Conservation (phyloP, 257 asterid genomes). For the Primulina eburnea region DNA sequence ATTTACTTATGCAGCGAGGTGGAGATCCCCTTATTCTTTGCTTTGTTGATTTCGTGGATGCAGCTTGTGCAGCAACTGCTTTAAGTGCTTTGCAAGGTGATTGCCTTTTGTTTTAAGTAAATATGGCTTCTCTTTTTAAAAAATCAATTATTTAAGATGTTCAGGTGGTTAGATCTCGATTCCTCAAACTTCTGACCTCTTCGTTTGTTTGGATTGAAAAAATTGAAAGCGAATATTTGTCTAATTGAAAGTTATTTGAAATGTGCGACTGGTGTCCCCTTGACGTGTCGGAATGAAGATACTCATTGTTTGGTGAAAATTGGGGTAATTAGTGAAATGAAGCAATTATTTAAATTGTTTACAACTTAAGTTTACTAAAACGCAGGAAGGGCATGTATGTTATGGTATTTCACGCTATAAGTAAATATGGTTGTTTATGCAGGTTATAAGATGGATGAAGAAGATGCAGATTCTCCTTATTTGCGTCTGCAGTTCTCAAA, state of each 20-base stretch:
- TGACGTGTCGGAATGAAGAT: neutral
- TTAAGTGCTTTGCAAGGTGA: slow-evolving; percentile 57
- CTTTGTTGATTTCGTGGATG: slow-evolving; percentile 49
- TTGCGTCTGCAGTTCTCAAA: slow-evolving; percentile 53
- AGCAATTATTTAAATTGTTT: neutral
- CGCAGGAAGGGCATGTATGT: neutral
- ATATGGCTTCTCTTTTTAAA: neutral
- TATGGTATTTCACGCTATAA: neutral
- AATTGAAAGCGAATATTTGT: neutral
- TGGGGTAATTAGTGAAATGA: neutral
- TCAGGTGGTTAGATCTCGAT: neutral
- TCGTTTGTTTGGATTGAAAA: neutral
- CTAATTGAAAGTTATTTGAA: neutral
- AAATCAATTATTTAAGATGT: neutral
- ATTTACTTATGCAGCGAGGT: slow-evolving; percentile 41
- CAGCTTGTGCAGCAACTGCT: slow-evolving; percentile 68
- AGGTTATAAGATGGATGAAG: slow-evolving; percentile 60
- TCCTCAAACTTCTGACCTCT: neutral
- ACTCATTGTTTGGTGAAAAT: neutral
- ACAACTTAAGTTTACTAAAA: neutral
- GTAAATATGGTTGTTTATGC: slow-evolving; percentile 15
- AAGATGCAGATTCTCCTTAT: slow-evolving; percentile 41
- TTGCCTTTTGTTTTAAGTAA: neutral
- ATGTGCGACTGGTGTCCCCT: neutral
- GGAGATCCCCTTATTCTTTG: slow-evolving; percentile 53